phyloP scores from a whole-genome alignment of 1,139 yeast genomes.

The Geotrichum fermentans region DNA sequence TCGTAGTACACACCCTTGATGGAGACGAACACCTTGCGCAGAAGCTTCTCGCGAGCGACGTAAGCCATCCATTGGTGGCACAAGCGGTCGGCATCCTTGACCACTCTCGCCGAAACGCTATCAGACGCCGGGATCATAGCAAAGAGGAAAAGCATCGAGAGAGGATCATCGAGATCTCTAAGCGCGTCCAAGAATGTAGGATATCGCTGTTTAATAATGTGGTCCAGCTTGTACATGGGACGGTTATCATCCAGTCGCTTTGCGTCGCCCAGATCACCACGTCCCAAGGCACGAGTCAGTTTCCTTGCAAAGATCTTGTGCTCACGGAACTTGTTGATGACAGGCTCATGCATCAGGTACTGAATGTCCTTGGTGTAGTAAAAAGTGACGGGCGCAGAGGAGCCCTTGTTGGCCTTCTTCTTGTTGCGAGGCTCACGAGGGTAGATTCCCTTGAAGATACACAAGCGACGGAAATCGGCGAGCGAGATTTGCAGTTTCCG shows the following conservation, averaged over 20 bases:
- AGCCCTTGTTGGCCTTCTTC: constrained; percentile 95
- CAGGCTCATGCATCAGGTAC: constrained; percentile 92
- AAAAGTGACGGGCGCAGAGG: constrained; percentile 92
- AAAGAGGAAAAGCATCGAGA: constrained; percentile 89
- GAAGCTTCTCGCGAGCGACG: constrained; percentile 75
- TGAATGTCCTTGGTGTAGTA: constrained; percentile 93
- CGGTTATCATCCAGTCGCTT: constrained; percentile 75
- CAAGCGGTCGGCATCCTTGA: constrained; percentile 78
- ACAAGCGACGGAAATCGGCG: constrained; percentile 96
- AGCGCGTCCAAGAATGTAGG: constrained; percentile 91
- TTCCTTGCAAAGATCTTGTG: constrained; percentile 93
- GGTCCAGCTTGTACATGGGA: constrained; percentile 82
- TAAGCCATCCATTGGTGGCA: constrained; percentile 95
- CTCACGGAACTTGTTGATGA: constrained; percentile 84
- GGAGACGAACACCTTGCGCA: constrained; percentile 88
- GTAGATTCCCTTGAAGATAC: constrained; percentile 85
- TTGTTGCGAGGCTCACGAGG: constrained; percentile 96
- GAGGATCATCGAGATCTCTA: constrained; percentile 91
- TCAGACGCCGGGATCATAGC: constrained; percentile 94
- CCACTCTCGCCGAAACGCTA: constrained; percentile 69
- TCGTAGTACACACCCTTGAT: constrained; percentile 97
- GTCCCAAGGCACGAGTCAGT: constrained; percentile 82
- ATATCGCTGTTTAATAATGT: constrained; percentile 88
- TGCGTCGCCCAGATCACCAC: constrained; percentile 88
- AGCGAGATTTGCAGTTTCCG: constrained; percentile 86